Evolutionary conservation across 169 alveolate species (phyloP), one percentile per base, ranked within the genome.

Genomic region (Plasmodium reichenowi): DNA sequence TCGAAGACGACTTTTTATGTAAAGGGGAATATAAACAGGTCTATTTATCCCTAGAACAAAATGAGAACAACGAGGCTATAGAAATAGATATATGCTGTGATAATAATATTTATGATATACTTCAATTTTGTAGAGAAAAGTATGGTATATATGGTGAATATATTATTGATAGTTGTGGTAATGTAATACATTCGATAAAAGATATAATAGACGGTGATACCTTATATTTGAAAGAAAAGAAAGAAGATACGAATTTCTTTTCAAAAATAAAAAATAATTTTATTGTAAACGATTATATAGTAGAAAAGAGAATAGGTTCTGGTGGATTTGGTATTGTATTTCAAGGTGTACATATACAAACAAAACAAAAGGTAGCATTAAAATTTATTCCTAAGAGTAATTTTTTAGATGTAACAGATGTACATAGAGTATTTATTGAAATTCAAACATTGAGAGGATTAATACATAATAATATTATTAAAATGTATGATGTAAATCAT

Each of bases 351-450:
- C 94, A 94, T 74, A 74, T 78, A 22, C 88, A 80, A 32, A 89
- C 95, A 13, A 94, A 95, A 54, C 93, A 73, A 58, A 76, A 75
- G 45, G 96, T 94, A 7, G 96, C 96, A 8, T 66, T 94, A 59
- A 94, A 94, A 71, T 93, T 94, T 67, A 90, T 94, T 26, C 92
- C 92, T 13, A 94, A 94, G 88, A 72, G 78, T 22, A 88, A 80
- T 50, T 88, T 72, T 74, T 48, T 93, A 88, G 78, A 88, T 72
- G 80, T 87, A 56, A 95, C 93, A 20, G 76, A 70, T 50, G 90
- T 92, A 6, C 95, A 93, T 38, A 91, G 94, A 60, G 93, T 92
- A 12, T 72, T 93, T 90, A 76, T 92, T 15, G 95, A 88, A 74
- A 91, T 93, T 59, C 93, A 92, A 60, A 85, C 96, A 17, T 86